Percentiles rank a stretch among this genome's conserved stretches.
These are phyloP conservation scores for Polytolypa hystricis DNA, from an alignment of 2,329 filamentous ascomycete genomes.

Conservation along the genomic window DNA sequence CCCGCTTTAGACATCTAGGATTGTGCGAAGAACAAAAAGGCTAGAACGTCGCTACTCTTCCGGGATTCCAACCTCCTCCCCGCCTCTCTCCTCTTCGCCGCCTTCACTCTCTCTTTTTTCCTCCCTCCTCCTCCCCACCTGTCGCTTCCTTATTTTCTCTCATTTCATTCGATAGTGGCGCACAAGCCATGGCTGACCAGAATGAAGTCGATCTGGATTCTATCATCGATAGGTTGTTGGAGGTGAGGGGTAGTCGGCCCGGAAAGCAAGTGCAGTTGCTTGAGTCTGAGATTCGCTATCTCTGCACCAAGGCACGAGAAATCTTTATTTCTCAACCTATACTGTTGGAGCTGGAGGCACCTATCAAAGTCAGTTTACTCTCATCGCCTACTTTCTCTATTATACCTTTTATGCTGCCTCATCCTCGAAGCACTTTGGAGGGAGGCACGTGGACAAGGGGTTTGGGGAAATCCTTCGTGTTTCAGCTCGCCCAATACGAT, in stretches of 20 bases:
- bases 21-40: constrained; percentile 1
- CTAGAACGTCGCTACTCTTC: not conserved
- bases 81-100: constrained; percentile 11
- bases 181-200: constrained; percentile 57
- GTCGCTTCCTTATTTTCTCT: constrained; percentile 16
- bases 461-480: no score
- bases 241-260: constrained; percentile 93
- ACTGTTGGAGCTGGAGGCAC: constrained; percentile 90
- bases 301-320: constrained; percentile 97
- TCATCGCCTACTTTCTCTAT: constrained; percentile 1
- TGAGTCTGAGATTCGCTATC: constrained; percentile 89
- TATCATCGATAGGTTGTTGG: constrained; percentile 95
- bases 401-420: constrained; percentile 6
- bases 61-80: constrained; percentile 8
- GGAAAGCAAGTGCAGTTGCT: constrained; percentile 97
- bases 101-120: constrained; percentile 20
- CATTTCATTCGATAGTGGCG: constrained; percentile 11
- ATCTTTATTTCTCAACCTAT: constrained; percentile 99
- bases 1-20: constrained; percentile 4
- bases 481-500: not conserved
- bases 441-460: no score
- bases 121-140: constrained; percentile 14
- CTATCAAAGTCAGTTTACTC: constrained; percentile 72
- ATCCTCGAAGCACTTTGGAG: not conserved
- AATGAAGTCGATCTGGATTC: constrained; percentile 97